Evolutionary conservation across 331 rosid species (phyloP), one percentile per base, ranked within the genome.

Genomic region (Pyracantha coccinea): DNA sequence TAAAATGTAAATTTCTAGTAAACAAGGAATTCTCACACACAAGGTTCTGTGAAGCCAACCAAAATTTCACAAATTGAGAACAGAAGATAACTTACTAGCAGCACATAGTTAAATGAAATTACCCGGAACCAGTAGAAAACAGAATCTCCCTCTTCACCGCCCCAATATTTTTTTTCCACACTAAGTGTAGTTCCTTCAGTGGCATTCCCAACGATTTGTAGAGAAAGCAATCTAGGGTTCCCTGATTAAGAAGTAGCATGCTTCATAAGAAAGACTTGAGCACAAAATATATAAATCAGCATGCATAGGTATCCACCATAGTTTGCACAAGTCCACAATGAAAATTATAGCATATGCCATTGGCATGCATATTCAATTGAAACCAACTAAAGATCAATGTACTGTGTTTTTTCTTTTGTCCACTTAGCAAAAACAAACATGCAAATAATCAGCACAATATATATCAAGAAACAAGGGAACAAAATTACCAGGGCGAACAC

Each of bases 121-220:
- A 94, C 99, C 96, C 89, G 85, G 77, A 94, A 87, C 99, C 99
- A 94, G 83, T 96, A 89, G 84, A 85, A 90, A 79, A 90, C 52
- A 25, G 99, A 94, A 77, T 87, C 88, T 62, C 99, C 99, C 88
- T 94, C 99, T 72, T 92, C 90, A 76, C 99, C 99, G 16, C 99
- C 99, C 97, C 97, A 94, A 81, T 94, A 94, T 59, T 84, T 89
- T 78, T 91, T 94, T 71, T 88, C 92, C 65, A 83, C 86, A 35
- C 82, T 80, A 27, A 94, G 87, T 17, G 61, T 60, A 54, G 97
- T 87, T 89, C 99, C 99, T 85, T 94, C 99, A 72, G 87, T 76
- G 45, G 87, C 86, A 82, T 73, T 79, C 73, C 99, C 99, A 73
- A 74, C 85, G 54, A 90, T 86, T 72, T 80, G 86, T 69, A 94